phyloP scores from a whole-genome alignment of 2,329 filamentous ascomycete genomes.

The Scytalidium sp. region DNA sequence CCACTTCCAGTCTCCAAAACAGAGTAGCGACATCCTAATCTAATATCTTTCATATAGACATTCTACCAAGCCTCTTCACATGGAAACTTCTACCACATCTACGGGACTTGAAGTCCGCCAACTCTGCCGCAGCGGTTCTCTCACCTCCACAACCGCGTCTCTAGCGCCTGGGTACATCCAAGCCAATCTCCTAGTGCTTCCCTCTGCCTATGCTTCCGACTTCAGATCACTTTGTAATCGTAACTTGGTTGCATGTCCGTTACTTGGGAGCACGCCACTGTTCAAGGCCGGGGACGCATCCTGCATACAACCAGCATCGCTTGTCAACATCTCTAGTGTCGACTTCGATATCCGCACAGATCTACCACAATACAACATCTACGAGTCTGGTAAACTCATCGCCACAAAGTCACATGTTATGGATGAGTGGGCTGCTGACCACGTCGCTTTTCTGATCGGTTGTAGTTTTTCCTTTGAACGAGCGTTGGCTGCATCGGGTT shows the following conservation, averaged over 20 bases:
- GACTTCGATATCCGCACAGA: conserved; percentile 56
- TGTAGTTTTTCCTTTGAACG: conserved; percentile 63
- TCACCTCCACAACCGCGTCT: conserved; percentile 44
- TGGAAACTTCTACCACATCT: too few relatives aligned
- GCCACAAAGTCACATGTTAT: conserved; percentile 40
- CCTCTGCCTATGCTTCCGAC: conserved; percentile 51
- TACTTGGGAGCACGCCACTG: conserved; percentile 49
- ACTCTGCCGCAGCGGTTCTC: too few relatives aligned
- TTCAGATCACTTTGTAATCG: conserved; percentile 58
- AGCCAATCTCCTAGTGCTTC: conserved; percentile 60
- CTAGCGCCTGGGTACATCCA: conserved; percentile 55
- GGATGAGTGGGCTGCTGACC: conserved; percentile 52
- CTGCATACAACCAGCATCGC: neutral
- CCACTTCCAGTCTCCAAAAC: too few relatives aligned
- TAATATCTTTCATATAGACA: too few relatives aligned
- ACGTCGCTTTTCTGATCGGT: conserved; percentile 61
- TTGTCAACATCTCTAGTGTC: conserved; percentile 32
- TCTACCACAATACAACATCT: conserved; percentile 56
- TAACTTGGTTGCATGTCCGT: conserved; percentile 61
- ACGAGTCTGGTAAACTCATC: conserved; percentile 42
- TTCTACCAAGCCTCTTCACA: too few relatives aligned
- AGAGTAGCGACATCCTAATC: too few relatives aligned
- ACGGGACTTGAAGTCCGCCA: too few relatives aligned
- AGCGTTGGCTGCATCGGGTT: conserved; percentile 46
- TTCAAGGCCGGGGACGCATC: conserved; percentile 37